Base-by-base conservation (phyloP, 2,329 filamentous ascomycete species). In the Dryadomyces quercivorus region DNA sequence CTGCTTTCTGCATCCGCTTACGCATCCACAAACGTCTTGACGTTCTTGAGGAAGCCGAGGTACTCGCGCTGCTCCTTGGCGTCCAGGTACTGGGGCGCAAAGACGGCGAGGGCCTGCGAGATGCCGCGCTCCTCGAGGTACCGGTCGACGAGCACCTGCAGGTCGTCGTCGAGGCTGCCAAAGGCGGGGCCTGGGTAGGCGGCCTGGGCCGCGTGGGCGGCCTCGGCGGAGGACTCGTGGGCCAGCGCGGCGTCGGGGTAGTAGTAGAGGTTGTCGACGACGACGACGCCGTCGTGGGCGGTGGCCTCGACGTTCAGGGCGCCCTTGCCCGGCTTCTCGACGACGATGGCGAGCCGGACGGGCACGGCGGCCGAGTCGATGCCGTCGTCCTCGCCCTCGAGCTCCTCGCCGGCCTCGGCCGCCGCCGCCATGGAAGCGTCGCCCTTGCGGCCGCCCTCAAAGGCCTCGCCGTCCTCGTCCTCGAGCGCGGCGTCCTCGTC, bases 61-160 rank as follows among this genome's bases (percentile, higher is more conserved):
- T 98, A 98, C 78, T 98, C 93, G 73, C 84, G 86, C 81, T 97
- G 92, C 81, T 98, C 93, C 84, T 98, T 98, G 72, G 87, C 82
- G 68, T 97, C 90, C 66, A 97, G 91, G 74, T 95, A 98, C 69
- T 97, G 91, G 42, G 91, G 89, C 47, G 95, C 85, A 70, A 97
- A 96, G 61, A 91, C 74, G 53, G 91, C 92, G 63, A 98, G 80
- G 56, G 85, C 81, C 63, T 86, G 84, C 65, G 92, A 89, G 71
- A 98, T 82, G 60, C 92, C 93, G 63, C 93, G 82, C 79, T 96
- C 93, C 71, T 95, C 90, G 59, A 98, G 80, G 75, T 92, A 98
- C 63, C 86, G 82, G 78, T 97, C 92, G 68, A 97, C 78, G 63
- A 95, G 78, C 53, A 89, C 78, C 76, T 97, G 92, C 47, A 98